Evolutionary conservation across 163 green algal genomes (phyloP).

Genomic region (Prototheca cutis): DNA sequence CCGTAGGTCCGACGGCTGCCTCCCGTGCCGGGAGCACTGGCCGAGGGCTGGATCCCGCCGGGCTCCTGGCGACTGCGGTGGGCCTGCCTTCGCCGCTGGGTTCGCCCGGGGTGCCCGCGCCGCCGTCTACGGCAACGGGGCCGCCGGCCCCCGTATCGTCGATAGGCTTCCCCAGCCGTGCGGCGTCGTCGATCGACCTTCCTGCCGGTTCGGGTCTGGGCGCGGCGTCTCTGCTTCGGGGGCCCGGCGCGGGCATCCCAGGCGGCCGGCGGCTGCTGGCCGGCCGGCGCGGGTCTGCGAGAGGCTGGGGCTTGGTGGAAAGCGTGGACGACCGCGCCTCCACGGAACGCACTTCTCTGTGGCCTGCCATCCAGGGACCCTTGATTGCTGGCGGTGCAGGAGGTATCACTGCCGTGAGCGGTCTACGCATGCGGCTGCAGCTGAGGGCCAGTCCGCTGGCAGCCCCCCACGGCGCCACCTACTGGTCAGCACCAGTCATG

Average conservation of each 20-base stretch:
- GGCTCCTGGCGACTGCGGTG: no score
- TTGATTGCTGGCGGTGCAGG: conserved; percentile 11
- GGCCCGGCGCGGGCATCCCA: not conserved
- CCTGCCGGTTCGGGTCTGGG: not conserved
- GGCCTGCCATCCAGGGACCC: not conserved
- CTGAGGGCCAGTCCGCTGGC: conserved; percentile 19
- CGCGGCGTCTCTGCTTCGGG: not conserved
- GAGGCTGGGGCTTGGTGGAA: conserved; percentile 18
- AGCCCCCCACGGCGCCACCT: conserved; percentile 28
- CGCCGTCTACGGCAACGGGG: not conserved
- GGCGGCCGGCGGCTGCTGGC: conserved; percentile 5
- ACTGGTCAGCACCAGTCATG: conserved; percentile 31
- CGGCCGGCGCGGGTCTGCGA: not conserved
- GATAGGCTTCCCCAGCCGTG: conserved; percentile 5
- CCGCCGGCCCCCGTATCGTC: not conserved
- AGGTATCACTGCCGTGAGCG: conserved; percentile 4
- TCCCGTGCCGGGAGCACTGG: no score
- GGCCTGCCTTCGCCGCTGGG: no score
- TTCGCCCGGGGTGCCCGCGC: no score
- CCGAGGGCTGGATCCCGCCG: no score
- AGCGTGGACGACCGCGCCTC: conserved; percentile 12
- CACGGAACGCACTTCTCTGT: not conserved
- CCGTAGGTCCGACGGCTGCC: not conserved
- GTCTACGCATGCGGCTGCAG: conserved; percentile 24
- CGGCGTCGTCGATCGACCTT: conserved; percentile 10